phyloP scores from a whole-genome alignment of 2,329 filamentous ascomycete genomes.

The Hymenoscyphus fraxineus region DNA sequence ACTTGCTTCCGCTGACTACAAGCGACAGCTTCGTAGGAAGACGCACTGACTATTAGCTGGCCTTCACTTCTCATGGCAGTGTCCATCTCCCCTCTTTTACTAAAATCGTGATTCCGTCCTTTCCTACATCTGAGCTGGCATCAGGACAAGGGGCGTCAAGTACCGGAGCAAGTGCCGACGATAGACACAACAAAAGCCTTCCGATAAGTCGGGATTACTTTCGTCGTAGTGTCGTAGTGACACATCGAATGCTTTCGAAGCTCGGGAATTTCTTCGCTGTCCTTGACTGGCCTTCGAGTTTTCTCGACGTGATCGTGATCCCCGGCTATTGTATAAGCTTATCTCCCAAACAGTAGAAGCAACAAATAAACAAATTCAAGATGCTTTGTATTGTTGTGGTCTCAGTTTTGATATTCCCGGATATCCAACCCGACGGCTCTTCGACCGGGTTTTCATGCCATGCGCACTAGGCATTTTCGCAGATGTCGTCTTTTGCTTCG shows the following conservation, averaged over 20 bases:
- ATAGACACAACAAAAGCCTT: no score
- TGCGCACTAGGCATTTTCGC: constrained; percentile 3
- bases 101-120: no score
- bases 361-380: constrained; percentile 3
- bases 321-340: not conserved
- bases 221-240: not conserved
- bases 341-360: not conserved
- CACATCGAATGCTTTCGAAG: not conserved
- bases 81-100: no score
- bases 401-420: constrained; percentile 8
- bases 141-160: no score
- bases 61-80: no score
- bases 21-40: no score
- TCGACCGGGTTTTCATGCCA: constrained; percentile 15
- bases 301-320: not conserved
- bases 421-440: constrained; percentile 5
- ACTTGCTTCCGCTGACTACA: no score
- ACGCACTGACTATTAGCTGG: no score
- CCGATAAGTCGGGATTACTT: not conserved
- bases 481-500: not conserved
- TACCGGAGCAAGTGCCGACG: no score
- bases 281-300: not conserved
- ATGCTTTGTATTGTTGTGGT: constrained; percentile 3
- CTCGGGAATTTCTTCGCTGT: not conserved
- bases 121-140: no score